phyloP scores from a whole-genome alignment of 352 stramenopile species.

The Pythium aphanidermatum region DNA sequence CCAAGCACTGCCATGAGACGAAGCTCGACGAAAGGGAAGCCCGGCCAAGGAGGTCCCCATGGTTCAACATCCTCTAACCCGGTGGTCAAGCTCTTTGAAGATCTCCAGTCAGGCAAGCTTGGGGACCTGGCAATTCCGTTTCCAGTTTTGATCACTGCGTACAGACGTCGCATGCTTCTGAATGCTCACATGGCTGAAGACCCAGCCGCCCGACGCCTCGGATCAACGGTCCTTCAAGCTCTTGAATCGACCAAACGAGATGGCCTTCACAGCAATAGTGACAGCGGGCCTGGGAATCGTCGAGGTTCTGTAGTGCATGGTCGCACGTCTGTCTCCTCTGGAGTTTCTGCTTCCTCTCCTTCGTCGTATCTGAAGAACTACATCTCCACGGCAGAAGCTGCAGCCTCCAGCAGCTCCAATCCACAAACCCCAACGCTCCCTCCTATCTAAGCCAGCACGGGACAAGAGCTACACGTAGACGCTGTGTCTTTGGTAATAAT shows the following conservation, averaged over 20 bases:
- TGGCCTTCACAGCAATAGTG: background rate
- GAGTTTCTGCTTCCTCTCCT: background rate
- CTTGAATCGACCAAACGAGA: slow-evolving; percentile 53
- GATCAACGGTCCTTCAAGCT: slow-evolving; percentile 44
- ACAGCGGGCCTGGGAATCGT: background rate
- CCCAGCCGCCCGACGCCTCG: slow-evolving; percentile 31
- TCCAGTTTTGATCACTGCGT: slow-evolving; percentile 73
- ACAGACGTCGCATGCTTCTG: slow-evolving; percentile 70
- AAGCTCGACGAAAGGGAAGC: no score
- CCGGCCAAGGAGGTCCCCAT: no score
- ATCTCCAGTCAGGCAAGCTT: slow-evolving; percentile 71
- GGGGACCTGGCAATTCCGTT: slow-evolving; percentile 71
- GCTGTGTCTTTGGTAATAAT: no score
- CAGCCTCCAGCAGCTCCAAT: background rate
- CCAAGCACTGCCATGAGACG: no score
- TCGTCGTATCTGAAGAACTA: slow-evolving; percentile 18
- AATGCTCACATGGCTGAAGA: slow-evolving; percentile 80
- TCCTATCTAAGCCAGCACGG: no score
- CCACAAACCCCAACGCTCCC: no score
- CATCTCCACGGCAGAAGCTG: slow-evolving; percentile 4
- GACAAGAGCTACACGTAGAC: no score
- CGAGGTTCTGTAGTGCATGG: background rate
- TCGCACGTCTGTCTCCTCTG: background rate
- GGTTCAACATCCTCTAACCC: slow-evolving; percentile 50
- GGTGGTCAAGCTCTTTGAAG: slow-evolving; percentile 69